phyloP scores from a whole-genome alignment of 1,139 yeast species.

The Pichia sp. region DNA sequence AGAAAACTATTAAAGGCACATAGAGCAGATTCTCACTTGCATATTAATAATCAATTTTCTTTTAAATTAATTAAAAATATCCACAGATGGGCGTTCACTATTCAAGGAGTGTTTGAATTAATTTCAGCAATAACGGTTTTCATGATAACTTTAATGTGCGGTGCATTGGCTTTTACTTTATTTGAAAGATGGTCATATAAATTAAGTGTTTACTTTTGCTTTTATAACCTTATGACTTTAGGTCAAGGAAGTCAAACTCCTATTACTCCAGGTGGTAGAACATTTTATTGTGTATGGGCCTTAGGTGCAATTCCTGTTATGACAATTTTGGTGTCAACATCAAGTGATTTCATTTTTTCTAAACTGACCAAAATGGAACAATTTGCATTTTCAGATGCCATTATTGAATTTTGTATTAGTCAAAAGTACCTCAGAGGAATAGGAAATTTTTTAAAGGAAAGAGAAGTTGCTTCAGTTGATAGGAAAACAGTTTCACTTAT shows the following conservation, averaged over 20 bases:
- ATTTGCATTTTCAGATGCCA: slow-evolving; percentile 15
- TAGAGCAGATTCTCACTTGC: slow-evolving; percentile 14
- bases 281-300: slow-evolving; percentile 75
- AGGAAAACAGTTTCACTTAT: not conserved
- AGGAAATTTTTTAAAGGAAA: slow-evolving; percentile 12
- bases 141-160: slow-evolving; percentile 58
- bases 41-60: slow-evolving; percentile 34
- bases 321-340: slow-evolving; percentile 70
- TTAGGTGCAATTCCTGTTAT: slow-evolving; percentile 76
- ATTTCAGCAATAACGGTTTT: slow-evolving; percentile 41
- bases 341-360: slow-evolving; percentile 47
- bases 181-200: slow-evolving; percentile 68
- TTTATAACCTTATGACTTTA: slow-evolving; percentile 67
- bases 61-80: slow-evolving; percentile 42
- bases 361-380: slow-evolving; percentile 18
- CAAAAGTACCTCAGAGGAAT: slow-evolving; percentile 13
- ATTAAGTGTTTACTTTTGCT: slow-evolving; percentile 63
- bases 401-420: slow-evolving; percentile 13
- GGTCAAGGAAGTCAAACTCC: slow-evolving; percentile 83
- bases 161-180: slow-evolving; percentile 55
- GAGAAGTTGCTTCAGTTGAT: not conserved
- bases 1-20: slow-evolving; percentile 5
- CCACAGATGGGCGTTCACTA: slow-evolving; percentile 12
- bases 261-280: slow-evolving; percentile 52
- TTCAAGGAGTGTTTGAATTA: slow-evolving; percentile 31